These are phyloP conservation scores for Anacardium occidentale DNA, from an alignment of 345 rosid species.

Conservation along the genomic window DNA sequence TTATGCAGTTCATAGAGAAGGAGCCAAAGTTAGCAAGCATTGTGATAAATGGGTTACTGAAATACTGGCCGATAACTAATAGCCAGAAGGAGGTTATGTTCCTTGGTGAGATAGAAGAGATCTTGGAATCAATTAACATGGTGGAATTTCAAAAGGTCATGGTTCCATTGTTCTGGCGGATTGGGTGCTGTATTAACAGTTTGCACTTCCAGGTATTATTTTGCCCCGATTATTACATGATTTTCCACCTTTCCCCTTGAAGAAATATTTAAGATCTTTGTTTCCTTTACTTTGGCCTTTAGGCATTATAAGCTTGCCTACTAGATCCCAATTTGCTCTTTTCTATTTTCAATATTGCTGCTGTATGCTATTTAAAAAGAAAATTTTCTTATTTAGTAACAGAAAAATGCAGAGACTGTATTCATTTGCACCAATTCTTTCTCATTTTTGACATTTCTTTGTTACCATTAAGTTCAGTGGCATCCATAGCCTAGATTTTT, in stretches of 20 bases:
- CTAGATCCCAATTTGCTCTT: not conserved
- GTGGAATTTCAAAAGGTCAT: conserved; percentile 78
- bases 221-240: not conserved
- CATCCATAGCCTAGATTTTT: not conserved
- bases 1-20: conserved; percentile 81
- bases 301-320: not conserved
- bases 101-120: conserved; percentile 78
- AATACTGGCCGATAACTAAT: conserved; percentile 80
- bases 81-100: conserved; percentile 94
- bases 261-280: not conserved
- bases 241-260: not conserved
- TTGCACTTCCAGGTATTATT: conserved; percentile 77
- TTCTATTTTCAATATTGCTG: conserved; percentile 1
- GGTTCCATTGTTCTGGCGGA: conserved; percentile 73
- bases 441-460: not conserved
- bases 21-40: conserved; percentile 66
- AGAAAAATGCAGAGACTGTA: not conserved
- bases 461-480: not conserved
- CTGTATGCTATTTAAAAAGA: not conserved
- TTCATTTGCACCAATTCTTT: not conserved
- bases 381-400: not conserved
- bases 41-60: conserved; percentile 69
- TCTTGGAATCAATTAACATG: conserved; percentile 65
- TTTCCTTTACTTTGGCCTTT: not conserved
- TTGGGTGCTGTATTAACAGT: conserved; percentile 78